phyloP scores from a whole-genome alignment of 176 grass and related monocot species.

The Canna indica region DNA sequence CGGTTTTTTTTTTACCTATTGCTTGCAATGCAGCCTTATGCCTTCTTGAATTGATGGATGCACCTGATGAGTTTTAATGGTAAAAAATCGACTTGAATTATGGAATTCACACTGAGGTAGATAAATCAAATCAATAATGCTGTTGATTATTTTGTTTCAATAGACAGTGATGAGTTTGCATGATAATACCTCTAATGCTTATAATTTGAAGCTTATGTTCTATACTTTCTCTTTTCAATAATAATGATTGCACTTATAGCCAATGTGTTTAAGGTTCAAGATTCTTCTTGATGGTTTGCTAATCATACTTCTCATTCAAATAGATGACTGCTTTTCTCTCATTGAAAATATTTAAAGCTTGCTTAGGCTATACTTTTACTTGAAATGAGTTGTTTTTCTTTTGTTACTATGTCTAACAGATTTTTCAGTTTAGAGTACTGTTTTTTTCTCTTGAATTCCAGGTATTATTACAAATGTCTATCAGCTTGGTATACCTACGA shows the following conservation, averaged over 20 bases:
- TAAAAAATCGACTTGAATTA: background rate
- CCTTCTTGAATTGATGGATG: background rate
- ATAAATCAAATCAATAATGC: background rate
- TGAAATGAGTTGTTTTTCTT: background rate
- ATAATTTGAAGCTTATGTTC: background rate
- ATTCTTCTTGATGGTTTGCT: background rate
- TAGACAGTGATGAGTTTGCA: background rate
- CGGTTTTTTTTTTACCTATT: too few species aligned
- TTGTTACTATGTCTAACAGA: background rate
- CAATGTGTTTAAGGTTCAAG: background rate
- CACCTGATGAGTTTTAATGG: background rate
- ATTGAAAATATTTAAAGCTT: background rate
- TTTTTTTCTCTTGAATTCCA: background rate
- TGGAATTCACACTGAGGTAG: background rate
- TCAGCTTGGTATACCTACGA: background rate
- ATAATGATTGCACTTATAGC: background rate
- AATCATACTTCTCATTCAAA: background rate
- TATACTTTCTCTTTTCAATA: background rate
- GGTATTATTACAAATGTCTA: constrained; percentile 6
- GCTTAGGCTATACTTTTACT: background rate
- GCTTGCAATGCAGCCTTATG: background rate
- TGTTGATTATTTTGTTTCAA: background rate
- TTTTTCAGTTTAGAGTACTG: background rate
- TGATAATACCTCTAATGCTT: background rate
- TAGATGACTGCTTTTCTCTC: background rate